phyloP scores from a whole-genome alignment of 306 rosid genomes.

The Trichosanthes cucumerina region DNA sequence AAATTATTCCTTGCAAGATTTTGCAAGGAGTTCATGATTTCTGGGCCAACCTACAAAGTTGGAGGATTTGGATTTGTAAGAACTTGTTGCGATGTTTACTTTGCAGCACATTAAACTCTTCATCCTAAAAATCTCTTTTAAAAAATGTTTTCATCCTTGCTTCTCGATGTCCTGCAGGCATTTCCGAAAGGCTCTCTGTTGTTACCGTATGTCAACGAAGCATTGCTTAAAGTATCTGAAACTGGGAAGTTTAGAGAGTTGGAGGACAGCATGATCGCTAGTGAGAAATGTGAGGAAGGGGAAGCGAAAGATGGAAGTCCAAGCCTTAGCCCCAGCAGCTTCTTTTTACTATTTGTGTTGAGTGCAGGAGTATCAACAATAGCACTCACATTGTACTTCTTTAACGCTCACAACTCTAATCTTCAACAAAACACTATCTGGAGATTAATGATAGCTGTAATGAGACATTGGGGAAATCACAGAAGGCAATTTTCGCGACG shows the following conservation, averaged over 20 bases:
- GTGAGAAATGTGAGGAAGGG: constrained; percentile 17
- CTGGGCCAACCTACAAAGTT: constrained; percentile 29
- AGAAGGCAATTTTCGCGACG: constrained; percentile 18
- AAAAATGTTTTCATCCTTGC: neutral
- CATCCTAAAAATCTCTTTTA: neutral
- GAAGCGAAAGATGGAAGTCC: constrained; percentile 4
- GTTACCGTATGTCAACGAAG: constrained; percentile 20
- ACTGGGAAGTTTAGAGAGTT: constrained; percentile 15
- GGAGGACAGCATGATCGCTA: constrained; percentile 29
- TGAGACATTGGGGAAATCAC: constrained; percentile 17
- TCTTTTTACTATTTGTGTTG: constrained; percentile 23
- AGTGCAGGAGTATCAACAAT: constrained; percentile 34
- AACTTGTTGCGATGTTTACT: neutral
- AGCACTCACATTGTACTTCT: constrained; percentile 23
- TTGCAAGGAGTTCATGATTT: constrained; percentile 24
- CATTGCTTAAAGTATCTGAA: constrained; percentile 25
- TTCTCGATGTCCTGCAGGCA: constrained; percentile 14
- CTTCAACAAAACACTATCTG: constrained; percentile 7
- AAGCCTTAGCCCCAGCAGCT: constrained; percentile 33
- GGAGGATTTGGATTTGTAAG: constrained; percentile 39
- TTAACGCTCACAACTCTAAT: neutral
- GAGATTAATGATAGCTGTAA: constrained; percentile 10
- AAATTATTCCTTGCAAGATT: constrained; percentile 34
- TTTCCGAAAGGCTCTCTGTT: constrained; percentile 28
- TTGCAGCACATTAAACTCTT: neutral